Conservation (phyloP, 169 alveolate genomes). For the Plasmodium vinckei region DNA sequence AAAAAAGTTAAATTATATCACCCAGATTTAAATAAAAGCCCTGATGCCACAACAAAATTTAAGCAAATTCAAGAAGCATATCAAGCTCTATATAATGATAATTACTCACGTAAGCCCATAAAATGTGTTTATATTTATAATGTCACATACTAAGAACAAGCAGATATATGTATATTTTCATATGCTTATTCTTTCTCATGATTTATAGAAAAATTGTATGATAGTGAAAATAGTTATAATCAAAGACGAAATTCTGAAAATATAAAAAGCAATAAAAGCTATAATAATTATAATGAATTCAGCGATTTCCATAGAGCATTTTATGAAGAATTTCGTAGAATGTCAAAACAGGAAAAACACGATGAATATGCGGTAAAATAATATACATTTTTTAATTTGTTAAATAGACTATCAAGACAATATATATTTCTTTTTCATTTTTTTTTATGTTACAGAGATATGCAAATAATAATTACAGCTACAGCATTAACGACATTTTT, state of each 20-base stretch:
- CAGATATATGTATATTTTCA: not conserved
- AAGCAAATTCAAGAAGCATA: conserved; percentile 92
- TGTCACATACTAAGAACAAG: not conserved
- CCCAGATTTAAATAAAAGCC: conserved; percentile 91
- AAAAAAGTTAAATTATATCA: conserved; percentile 92
- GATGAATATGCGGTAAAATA: conserved; percentile 34
- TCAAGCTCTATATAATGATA: conserved; percentile 86
- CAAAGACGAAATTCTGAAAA: conserved; percentile 26
- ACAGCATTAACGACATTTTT: conserved; percentile 40
- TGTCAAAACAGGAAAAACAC: conserved; percentile 65
- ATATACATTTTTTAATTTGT: conserved; percentile 5
- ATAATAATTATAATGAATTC: conserved; percentile 34
- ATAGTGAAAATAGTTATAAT: conserved; percentile 28
- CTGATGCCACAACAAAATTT: conserved; percentile 88
- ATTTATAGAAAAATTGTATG: conserved; percentile 18
- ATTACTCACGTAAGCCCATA: conserved; percentile 78
- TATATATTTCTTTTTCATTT: conserved; percentile 9
- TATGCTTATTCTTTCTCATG: not conserved
- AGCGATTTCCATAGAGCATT: conserved; percentile 66
- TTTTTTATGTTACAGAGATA: conserved; percentile 44
- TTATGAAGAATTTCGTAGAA: conserved; percentile 74
- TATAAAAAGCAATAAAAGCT: conserved; percentile 12
- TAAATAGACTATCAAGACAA: not conserved
- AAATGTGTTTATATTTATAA: not conserved
- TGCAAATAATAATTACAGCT: conserved; percentile 48